Conservation (phyloP, 192 early-diverging fungal species). For the Pecoramyces ruminantium region DNA sequence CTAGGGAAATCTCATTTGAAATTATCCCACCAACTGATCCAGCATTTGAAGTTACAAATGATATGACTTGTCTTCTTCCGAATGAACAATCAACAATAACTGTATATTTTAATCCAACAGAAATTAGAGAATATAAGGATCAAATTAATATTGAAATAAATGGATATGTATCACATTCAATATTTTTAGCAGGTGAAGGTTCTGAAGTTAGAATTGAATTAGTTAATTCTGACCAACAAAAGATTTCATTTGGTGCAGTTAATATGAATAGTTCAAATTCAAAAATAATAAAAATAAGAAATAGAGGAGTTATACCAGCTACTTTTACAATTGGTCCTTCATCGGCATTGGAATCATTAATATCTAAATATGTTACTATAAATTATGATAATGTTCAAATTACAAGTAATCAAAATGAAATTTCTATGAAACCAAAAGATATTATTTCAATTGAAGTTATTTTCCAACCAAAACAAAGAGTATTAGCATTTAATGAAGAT, state of each 20-base stretch:
- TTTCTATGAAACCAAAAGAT: slow-evolving; percentile 21
- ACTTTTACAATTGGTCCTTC: slow-evolving; percentile 20
- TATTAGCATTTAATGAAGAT: slow-evolving; percentile 32
- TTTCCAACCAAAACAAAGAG: slow-evolving; percentile 24
- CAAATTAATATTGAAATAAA: slow-evolving; percentile 34
- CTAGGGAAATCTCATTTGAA: slow-evolving; percentile 26
- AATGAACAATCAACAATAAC: slow-evolving; percentile 17
- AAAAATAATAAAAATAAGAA: slow-evolving; percentile 21
- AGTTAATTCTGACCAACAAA: slow-evolving; percentile 13
- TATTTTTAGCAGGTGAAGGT: slow-evolving; percentile 23
- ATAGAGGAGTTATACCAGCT: slow-evolving; percentile 26
- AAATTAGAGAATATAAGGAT: slow-evolving; percentile 20
- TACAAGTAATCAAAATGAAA: not conserved
- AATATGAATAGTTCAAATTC: slow-evolving; percentile 21
- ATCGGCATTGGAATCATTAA: slow-evolving; percentile 14
- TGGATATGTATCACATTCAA: slow-evolving; percentile 17
- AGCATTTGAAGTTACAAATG: slow-evolving; percentile 20
- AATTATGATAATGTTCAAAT: not conserved
- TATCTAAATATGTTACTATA: slow-evolving; percentile 10
- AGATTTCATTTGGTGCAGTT: slow-evolving; percentile 35
- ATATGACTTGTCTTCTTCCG: slow-evolving; percentile 1
- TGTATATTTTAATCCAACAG: slow-evolving; percentile 26
- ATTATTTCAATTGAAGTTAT: slow-evolving; percentile 18
- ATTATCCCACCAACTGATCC: slow-evolving; percentile 6
- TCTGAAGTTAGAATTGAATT: slow-evolving; percentile 24